Evolutionary conservation across 148 eudicot species (phyloP).

Genomic region (Fagopyrum esculentum): DNA sequence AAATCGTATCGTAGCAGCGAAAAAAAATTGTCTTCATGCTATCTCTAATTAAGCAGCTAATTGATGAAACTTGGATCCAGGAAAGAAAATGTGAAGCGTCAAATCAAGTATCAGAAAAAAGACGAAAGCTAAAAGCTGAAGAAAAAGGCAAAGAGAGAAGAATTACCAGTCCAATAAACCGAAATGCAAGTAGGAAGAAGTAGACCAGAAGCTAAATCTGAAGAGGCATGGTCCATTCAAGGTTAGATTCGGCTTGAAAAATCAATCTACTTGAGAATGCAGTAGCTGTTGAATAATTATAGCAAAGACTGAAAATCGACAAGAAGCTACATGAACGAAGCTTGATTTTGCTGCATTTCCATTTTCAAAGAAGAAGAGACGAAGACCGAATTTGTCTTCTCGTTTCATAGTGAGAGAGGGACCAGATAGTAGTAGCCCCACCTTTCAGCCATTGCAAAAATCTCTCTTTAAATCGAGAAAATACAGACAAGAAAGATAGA

Average conservation of each 20-base stretch:
- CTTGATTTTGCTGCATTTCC: slow-evolving; percentile 12
- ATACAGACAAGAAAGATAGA: neutral
- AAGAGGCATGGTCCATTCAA: neutral
- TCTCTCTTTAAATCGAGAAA: neutral
- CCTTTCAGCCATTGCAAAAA: neutral
- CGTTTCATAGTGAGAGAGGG: slow-evolving; percentile 1
- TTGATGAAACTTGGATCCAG: slow-evolving; percentile 2
- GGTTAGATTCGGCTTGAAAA: neutral
- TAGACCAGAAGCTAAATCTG: slow-evolving; percentile 2
- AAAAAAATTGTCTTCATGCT: neutral
- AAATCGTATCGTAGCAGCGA: neutral
- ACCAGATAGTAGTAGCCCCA: slow-evolving; percentile 2
- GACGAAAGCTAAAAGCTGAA: neutral
- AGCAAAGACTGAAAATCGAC: neutral
- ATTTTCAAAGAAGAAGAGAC: neutral
- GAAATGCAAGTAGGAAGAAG: slow-evolving; percentile 7
- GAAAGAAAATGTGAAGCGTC: slow-evolving; percentile 8
- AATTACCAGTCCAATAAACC: slow-evolving; percentile 3
- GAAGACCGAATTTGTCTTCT: neutral
- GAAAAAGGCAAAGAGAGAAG: neutral
- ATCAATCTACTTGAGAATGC: neutral
- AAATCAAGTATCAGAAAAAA: neutral
- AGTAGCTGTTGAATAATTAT: neutral
- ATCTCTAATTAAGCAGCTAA: slow-evolving; percentile 3
- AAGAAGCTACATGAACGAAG: neutral